These are phyloP conservation scores for Candida succiphila DNA, from an alignment of 805 yeast species.

Conservation along the genomic window DNA sequence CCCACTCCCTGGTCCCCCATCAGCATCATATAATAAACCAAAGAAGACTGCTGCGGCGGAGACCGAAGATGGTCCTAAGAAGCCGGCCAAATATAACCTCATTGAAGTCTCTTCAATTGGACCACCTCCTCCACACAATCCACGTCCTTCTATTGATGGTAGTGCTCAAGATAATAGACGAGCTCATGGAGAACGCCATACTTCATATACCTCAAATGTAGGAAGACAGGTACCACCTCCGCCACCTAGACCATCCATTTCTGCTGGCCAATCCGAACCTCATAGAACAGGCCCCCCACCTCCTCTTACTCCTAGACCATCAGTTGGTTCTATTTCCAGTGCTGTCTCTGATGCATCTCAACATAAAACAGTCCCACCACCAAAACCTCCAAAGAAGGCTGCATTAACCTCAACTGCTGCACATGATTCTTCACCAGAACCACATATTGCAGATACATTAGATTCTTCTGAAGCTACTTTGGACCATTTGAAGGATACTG, in stretches of 20 bases:
- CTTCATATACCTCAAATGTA: background rate
- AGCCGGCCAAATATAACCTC: constrained; percentile 5
- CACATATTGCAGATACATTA: background rate
- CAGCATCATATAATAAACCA: background rate
- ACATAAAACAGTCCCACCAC: constrained; percentile 9
- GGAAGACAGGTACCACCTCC: background rate
- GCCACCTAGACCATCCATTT: background rate
- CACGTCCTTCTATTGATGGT: background rate
- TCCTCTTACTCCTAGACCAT: background rate
- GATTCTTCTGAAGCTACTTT: background rate
- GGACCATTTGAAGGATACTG: constrained; percentile 2
- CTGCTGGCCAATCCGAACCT: background rate
- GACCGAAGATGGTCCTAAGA: background rate
- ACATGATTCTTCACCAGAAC: too few species aligned
- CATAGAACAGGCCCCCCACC: background rate
- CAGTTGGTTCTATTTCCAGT: too few species aligned
- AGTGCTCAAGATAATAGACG: background rate
- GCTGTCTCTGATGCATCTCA: background rate
- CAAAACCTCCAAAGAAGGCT: constrained; percentile 8
- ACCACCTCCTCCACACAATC: constrained; percentile 10
- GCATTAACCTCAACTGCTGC: background rate
- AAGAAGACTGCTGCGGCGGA: too few species aligned
- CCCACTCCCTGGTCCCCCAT: background rate
- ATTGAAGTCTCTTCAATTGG: constrained; percentile 11
- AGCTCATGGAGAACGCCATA: background rate